Base-by-base conservation (phyloP, 1,139 yeast genomes). In the Sugiyamaella japonica region DNA sequence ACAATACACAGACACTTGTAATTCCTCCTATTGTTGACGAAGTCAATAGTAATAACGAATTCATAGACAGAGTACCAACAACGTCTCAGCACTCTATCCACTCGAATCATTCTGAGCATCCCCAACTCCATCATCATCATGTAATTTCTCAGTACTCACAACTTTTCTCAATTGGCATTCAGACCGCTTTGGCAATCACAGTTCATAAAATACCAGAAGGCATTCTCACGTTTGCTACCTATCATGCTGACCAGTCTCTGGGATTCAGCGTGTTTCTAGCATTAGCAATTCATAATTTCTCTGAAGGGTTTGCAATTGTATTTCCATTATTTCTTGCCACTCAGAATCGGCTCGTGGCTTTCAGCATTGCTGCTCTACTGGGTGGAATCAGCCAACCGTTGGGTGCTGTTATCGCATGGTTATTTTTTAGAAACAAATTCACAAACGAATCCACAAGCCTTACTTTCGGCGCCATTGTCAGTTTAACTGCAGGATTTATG, bases 271-370 rank as follows among this genome's bases (percentile, higher is more conserved):
- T 93, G 10, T 91, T 93, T 65, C 68, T 90, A 23, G 89, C 97
- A 54, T 77, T 93, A 63, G 82, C 91, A 17, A 81, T 91, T 31
- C 99, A 93, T 72, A 93, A 93, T 70, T 84, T 89, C 62, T 86
- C 91, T n/a, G 99, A 93, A 70, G 99, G 99, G 0, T 90, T 93
- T 68, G 83, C 95, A 23, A 90, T 93, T 88, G 89, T 96, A 16
- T 76, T 91, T 55, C 99, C 99, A 0, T 74, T 93, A 42, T 93
- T 85, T 66, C 80, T 90, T 54, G 89, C 95, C 16, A 68, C 85
- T 43, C 74, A 78, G 52, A 79, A 81, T 1, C 82, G 95, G 61
- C 63, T 78, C 42, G 79, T 81, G 61, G 96, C 97, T 0, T 73
- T 89, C 20, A 59, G 77, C 0, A 79, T 86, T 9, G 80, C 90